phyloP scores from a whole-genome alignment of 371 early-diverging fungal species.

The Nematocida ironsii region DNA sequence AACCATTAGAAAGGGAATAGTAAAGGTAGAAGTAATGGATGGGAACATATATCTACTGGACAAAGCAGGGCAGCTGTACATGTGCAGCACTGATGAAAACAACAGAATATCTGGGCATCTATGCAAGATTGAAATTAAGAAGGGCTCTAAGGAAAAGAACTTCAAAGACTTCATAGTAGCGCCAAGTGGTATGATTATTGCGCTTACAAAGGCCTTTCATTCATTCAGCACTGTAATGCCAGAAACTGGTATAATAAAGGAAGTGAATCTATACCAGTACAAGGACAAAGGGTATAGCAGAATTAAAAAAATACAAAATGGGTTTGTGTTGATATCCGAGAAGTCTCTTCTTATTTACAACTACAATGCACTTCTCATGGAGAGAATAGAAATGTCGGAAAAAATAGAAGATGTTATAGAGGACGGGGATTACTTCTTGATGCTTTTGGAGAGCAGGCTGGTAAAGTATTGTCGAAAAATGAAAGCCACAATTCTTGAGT shows the following conservation, averaged over 20 bases:
- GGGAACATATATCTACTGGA: slow-evolving; percentile 1
- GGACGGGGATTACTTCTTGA: not conserved
- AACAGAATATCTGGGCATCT: not conserved
- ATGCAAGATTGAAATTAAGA: not conserved
- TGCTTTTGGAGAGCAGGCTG: slow-evolving; percentile 1
- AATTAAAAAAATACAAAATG: not conserved
- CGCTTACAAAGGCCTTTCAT: slow-evolving; percentile 18
- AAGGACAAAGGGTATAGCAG: slow-evolving; percentile 9
- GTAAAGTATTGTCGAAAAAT: slow-evolving; percentile 11
- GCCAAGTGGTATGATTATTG: not conserved
- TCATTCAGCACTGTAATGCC: not conserved
- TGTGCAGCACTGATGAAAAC: not conserved
- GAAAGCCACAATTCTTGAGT: slow-evolving; percentile 1
- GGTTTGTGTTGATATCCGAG: not conserved
- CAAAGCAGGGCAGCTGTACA: slow-evolving; percentile 6
- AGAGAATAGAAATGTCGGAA: not conserved
- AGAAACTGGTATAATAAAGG: not conserved
- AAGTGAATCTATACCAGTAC: slow-evolving; percentile 29
- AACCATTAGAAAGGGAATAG: slow-evolving; percentile 1
- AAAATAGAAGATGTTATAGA: slow-evolving; percentile 3
- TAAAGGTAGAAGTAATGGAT: not conserved
- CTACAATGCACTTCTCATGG: not conserved
- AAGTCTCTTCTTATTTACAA: slow-evolving; percentile 1
- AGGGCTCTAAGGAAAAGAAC: not conserved
- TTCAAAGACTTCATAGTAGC: slow-evolving; percentile 19